Evolutionary conservation across 2,329 filamentous ascomycete genomes (phyloP).

Genomic region (Colletotrichum acutatum): DNA sequence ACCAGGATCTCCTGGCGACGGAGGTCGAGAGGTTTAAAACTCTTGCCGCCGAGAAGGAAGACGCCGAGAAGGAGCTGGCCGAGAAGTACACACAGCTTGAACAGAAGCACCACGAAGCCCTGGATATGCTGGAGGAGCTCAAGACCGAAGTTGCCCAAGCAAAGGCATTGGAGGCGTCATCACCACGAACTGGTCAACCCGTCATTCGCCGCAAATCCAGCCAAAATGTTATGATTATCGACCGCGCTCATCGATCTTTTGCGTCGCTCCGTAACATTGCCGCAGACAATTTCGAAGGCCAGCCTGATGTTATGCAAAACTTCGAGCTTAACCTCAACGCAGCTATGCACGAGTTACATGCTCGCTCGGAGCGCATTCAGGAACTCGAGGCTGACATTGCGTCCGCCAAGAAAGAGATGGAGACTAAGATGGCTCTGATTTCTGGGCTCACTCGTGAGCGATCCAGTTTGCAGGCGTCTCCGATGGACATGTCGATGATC

Average conservation of each 20-base stretch:
- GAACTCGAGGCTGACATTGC: constrained; percentile 87
- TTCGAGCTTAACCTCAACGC: constrained; percentile 93
- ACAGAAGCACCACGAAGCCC: constrained; percentile 80
- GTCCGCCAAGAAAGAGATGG: constrained; percentile 93
- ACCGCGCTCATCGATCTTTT: constrained; percentile 92
- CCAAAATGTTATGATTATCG: constrained; percentile 86
- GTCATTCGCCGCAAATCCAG: constrained; percentile 94
- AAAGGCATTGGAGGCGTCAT: constrained; percentile 67
- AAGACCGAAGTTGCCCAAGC: constrained; percentile 87
- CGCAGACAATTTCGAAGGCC: constrained; percentile 82
- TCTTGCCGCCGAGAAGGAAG: constrained; percentile 81
- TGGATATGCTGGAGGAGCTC: constrained; percentile 90
- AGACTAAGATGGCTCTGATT: constrained; percentile 95
- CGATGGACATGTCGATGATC: constrained; percentile 92
- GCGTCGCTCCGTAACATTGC: constrained; percentile 90
- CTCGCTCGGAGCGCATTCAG: constrained; percentile 88
- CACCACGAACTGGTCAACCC: constrained; percentile 74
- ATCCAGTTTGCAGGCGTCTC: constrained; percentile 84
- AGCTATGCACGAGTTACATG: constrained; percentile 91
- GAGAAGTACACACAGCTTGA: constrained; percentile 87
- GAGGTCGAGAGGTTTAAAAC: constrained; percentile 79
- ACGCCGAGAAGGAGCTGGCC: constrained; percentile 76
- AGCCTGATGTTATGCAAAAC: constrained; percentile 87
- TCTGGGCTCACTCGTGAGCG: constrained; percentile 92
- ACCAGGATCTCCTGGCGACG: constrained; percentile 59